Percentiles rank a stretch among this genome's conserved stretches.
Conservation (phyloP, 495 filamentous ascomycete species). For the Penicillium malachiteum region DNA sequence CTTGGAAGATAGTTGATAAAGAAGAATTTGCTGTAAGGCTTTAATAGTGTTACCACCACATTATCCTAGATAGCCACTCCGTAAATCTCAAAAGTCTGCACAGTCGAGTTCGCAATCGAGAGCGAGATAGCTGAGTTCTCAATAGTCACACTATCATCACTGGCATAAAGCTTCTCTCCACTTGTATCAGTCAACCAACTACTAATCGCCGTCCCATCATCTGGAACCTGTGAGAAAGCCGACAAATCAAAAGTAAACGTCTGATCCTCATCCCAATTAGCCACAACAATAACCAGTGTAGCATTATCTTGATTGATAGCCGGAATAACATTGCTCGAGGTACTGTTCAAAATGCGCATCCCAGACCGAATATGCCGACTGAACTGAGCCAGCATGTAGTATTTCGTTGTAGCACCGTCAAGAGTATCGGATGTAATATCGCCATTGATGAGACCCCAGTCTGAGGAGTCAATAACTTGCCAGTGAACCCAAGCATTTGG, state of each 20-base stretch:
- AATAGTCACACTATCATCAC: background rate
- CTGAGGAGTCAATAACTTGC: slow-evolving; percentile 10
- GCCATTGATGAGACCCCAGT: slow-evolving; percentile 13
- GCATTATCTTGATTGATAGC: slow-evolving; percentile 6
- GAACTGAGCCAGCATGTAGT: slow-evolving; percentile 14
- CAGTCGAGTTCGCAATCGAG: slow-evolving; percentile 5
- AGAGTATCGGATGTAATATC: slow-evolving; percentile 5
- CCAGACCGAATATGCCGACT: slow-evolving; percentile 16
- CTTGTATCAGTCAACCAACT: slow-evolving; percentile 10
- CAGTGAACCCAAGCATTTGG: slow-evolving; percentile 17
- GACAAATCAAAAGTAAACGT: slow-evolving; percentile 14
- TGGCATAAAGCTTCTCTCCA: slow-evolving; percentile 8
- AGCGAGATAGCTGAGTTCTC: slow-evolving; percentile 2
- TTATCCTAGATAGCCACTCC: background rate
- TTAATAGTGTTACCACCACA: background rate
- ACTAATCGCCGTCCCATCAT: slow-evolving; percentile 7
- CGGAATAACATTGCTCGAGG: slow-evolving; percentile 6
- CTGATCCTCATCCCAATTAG: slow-evolving; percentile 11
- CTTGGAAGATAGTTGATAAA: background rate
- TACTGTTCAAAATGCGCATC: slow-evolving; percentile 11
- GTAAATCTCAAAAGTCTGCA: slow-evolving; percentile 14
- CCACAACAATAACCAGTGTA: slow-evolving; percentile 15
- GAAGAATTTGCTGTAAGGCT: background rate
- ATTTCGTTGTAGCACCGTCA: slow-evolving; percentile 8
- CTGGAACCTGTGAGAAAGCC: slow-evolving; percentile 3